phyloP scores from a whole-genome alignment of 2,329 filamentous ascomycete genomes.

The Atkinsonella hypoxylon region DNA sequence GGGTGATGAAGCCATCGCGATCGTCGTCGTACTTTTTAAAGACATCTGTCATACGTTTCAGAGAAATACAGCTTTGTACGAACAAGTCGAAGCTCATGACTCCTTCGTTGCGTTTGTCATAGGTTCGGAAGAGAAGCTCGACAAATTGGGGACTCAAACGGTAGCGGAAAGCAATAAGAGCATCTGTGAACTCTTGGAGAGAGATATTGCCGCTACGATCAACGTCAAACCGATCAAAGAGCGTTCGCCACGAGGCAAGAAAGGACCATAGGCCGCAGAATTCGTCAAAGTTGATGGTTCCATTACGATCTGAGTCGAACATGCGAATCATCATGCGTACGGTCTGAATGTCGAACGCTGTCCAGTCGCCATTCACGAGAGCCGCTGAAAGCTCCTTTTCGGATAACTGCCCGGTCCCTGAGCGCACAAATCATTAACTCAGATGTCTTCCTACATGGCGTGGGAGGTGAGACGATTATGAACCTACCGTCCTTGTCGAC shows the following conservation, averaged over 20 bases:
- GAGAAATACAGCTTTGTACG: conserved; percentile 89
- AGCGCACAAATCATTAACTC: conserved; percentile 6
- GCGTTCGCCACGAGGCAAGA: conserved; percentile 80
- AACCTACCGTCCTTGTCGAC: conserved; percentile 71
- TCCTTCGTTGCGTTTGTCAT: conserved; percentile 63
- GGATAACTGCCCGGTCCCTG: conserved; percentile 68
- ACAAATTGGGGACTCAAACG: conserved; percentile 76
- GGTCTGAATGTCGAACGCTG: conserved; percentile 83
- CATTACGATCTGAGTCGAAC: conserved; percentile 88
- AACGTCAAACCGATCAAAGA: conserved; percentile 91
- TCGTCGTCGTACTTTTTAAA: conserved; percentile 99
- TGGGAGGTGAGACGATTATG: too few species aligned
- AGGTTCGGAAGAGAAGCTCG: conserved; percentile 73
- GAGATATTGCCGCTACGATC: conserved; percentile 82
- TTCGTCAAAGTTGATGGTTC: conserved; percentile 86
- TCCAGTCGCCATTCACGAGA: conserved; percentile 93
- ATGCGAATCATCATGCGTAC: conserved; percentile 99
- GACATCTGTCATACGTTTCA: conserved; percentile 98
- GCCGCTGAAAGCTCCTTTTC: conserved; percentile 80
- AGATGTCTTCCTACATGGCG: background rate
- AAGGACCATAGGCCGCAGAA: conserved; percentile 97
- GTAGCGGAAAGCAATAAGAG: conserved; percentile 87
- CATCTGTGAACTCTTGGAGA: conserved; percentile 77
- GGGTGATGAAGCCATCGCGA: conserved; percentile 80
- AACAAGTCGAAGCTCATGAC: conserved; percentile 90